A percentile compares a stretch with the other conserved stretches of the same genome.
Conservation (phyloP, 257 asterid genomes). For the Solanum virginianum region DNA sequence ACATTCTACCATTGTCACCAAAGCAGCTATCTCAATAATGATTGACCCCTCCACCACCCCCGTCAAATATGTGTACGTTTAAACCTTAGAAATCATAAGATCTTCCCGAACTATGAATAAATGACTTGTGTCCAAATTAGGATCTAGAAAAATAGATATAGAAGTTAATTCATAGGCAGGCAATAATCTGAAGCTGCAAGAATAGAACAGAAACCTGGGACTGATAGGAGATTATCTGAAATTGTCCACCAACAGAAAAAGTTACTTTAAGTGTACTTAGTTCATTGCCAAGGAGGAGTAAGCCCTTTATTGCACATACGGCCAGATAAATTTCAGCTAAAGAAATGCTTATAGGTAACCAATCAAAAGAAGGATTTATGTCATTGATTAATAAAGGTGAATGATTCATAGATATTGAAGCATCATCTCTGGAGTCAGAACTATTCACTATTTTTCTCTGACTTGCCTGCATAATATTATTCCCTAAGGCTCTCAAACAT, state of each 20-base stretch:
- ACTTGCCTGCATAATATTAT: slow-evolving; percentile 18
- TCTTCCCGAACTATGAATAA: neutral
- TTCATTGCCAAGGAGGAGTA: slow-evolving; percentile 25
- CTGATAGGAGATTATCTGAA: slow-evolving; percentile 50
- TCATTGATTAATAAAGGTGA: slow-evolving; percentile 14
- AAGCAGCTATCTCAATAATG: slow-evolving; percentile 57
- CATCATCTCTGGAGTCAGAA: slow-evolving; percentile 21
- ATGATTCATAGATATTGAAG: slow-evolving; percentile 6
- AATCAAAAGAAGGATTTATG: too few relatives aligned
- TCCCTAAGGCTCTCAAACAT: slow-evolving; percentile 28
- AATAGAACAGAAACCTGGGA: slow-evolving; percentile 48
- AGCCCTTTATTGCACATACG: slow-evolving; percentile 51
- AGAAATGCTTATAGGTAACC: slow-evolving; percentile 26
- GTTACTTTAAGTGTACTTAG: slow-evolving; percentile 42
- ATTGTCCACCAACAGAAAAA: slow-evolving; percentile 50
- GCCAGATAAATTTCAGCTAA: slow-evolving; percentile 51
- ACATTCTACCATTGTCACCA: slow-evolving; percentile 36
- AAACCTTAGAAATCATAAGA: neutral
- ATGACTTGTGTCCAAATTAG: neutral
- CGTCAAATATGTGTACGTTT: slow-evolving; percentile 11
- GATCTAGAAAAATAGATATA: neutral
- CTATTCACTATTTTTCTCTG: slow-evolving; percentile 21
- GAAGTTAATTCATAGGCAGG: neutral
- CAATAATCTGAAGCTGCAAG: neutral
- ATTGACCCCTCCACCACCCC: slow-evolving; percentile 89